Evolutionary conservation across 768 basidiomycete genomes (phyloP).

Genomic region (Chalciporus pseudorubinellus): DNA sequence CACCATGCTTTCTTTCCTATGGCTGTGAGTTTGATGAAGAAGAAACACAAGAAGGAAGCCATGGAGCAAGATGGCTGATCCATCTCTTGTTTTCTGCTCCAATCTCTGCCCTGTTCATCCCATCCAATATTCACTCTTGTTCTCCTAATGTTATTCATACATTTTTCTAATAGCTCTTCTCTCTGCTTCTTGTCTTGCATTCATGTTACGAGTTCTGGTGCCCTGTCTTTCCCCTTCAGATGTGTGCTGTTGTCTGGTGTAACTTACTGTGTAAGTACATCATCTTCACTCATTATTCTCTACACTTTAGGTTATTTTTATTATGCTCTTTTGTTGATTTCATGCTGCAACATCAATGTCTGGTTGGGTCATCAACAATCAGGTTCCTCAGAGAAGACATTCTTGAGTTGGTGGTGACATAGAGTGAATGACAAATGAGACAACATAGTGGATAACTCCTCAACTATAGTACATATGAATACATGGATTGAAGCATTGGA

Average conservation of each 20-base stretch:
- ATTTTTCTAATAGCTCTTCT: not conserved
- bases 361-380: no score
- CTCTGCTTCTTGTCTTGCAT: not conserved
- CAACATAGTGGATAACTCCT: no score
- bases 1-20: not conserved
- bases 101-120: not conserved
- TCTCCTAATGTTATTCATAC: slow-evolving; percentile 21
- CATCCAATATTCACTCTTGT: not conserved
- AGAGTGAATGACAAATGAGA: no score
- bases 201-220: not conserved
- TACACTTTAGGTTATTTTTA: slow-evolving; percentile 16
- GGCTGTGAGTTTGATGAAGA: slow-evolving; percentile 82
- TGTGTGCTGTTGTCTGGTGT: not conserved
- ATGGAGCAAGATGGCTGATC: slow-evolving; percentile 52
- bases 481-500: no score
- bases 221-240: not conserved
- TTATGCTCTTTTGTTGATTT: not conserved
- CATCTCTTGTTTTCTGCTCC: not conserved
- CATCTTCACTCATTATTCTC: slow-evolving; percentile 14
- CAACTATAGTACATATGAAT: no score
- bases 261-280: slow-evolving; percentile 12
- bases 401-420: no score
- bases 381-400: no score
- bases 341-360: no score
- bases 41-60: slow-evolving; percentile 70